Conservation (phyloP, 345 rosid species). For the Eucalyptus victrix region DNA sequence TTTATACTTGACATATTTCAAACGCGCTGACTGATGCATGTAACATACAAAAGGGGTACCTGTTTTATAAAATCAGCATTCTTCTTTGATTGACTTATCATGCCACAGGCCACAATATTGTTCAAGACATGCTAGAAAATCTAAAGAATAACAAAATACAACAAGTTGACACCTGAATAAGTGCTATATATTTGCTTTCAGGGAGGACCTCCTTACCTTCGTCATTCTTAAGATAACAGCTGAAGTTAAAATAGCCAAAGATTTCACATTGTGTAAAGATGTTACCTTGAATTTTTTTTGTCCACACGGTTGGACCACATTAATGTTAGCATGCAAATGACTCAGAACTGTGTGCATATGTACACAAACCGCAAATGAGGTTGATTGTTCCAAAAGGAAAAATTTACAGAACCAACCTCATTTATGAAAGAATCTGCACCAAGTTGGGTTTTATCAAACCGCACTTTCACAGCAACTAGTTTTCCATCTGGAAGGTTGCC, state of each 20-base stretch:
- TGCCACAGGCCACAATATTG: neutral
- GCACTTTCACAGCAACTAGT: constrained; percentile 79
- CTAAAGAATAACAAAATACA: neutral
- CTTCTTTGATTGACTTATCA: neutral
- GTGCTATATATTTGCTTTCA: neutral
- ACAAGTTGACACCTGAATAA: neutral
- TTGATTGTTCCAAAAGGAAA: neutral
- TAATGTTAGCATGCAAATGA: neutral
- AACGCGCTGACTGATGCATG: neutral
- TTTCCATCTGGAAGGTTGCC: constrained; percentile 79
- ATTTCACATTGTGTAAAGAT: neutral
- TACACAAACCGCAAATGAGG: neutral
- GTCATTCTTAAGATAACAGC: neutral
- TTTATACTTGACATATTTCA: neutral
- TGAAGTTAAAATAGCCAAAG: neutral
- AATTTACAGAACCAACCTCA: constrained; percentile 32
- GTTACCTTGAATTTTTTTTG: neutral
- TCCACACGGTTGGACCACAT: neutral
- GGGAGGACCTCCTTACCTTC: neutral
- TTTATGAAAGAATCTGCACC: constrained; percentile 93
- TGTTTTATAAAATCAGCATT: neutral
- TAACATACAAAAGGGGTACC: neutral
- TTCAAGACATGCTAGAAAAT: neutral
- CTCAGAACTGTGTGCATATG: neutral
- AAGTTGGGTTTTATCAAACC: constrained; percentile 72